Conservation (phyloP, 2,329 filamentous ascomycete species). For the Ophiostoma ips region DNA sequence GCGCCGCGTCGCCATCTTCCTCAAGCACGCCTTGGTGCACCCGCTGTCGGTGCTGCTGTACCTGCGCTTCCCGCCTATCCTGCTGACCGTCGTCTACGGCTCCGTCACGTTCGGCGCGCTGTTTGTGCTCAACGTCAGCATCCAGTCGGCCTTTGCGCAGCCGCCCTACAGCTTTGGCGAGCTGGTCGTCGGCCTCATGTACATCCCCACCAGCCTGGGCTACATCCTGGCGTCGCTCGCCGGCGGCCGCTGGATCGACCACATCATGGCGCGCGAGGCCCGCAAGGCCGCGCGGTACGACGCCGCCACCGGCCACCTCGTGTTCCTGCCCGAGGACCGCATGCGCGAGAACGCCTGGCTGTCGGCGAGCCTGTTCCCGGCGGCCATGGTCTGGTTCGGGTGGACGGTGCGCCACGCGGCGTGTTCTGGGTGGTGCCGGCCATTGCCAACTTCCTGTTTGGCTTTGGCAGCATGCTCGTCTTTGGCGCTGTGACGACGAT, state of each 20-base stretch:
- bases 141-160: slow-evolving; percentile 54
- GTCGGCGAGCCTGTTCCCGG: slow-evolving; percentile 55
- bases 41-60: slow-evolving; percentile 58
- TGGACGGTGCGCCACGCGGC: slow-evolving; percentile 56
- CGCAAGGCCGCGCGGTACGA: slow-evolving; percentile 55
- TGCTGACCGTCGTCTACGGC: slow-evolving; percentile 60
- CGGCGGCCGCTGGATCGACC: slow-evolving; percentile 66
- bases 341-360: slow-evolving; percentile 75
- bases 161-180: slow-evolving; percentile 55
- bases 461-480: slow-evolving; percentile 64
- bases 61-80: slow-evolving; percentile 60
- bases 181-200: slow-evolving; percentile 59
- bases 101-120: slow-evolving; percentile 62
- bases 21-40: slow-evolving; percentile 54
- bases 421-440: slow-evolving; percentile 49
- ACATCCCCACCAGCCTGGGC: slow-evolving; percentile 61
- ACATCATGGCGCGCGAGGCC: slow-evolving; percentile 67
- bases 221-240: slow-evolving; percentile 56
- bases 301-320: slow-evolving; percentile 46
- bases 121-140: slow-evolving; percentile 64
- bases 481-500: slow-evolving; percentile 65
- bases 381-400: slow-evolving; percentile 60
- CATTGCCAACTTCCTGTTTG: slow-evolving; percentile 60
- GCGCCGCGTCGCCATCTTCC: slow-evolving; percentile 34
- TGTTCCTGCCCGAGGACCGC: slow-evolving; percentile 64